Percentiles rank a stretch among this genome's conserved stretches.
These are phyloP conservation scores for Scutellaria galericulata DNA, from an alignment of 257 asterid genomes.

Conservation along the genomic window DNA sequence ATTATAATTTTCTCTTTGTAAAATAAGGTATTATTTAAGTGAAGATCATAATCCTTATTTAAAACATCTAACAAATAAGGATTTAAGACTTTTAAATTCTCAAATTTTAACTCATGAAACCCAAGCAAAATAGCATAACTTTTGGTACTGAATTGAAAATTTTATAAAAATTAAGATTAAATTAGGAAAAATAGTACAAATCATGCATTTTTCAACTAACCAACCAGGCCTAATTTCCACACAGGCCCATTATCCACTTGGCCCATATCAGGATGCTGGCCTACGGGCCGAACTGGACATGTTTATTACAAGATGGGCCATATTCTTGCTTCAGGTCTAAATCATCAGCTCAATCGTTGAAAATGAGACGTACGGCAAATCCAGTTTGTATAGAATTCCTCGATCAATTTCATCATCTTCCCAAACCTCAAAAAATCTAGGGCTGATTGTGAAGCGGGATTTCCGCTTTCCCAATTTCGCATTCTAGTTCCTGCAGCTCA, in stretches of 20 bases:
- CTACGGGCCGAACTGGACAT: slow-evolving; percentile 3
- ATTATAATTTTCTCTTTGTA: no score
- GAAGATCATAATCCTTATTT: no score
- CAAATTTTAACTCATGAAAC: no score
- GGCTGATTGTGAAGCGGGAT: slow-evolving; percentile 35
- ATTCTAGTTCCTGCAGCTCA: slow-evolving; percentile 32
- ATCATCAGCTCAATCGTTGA: slow-evolving; percentile 35
- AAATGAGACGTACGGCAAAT: slow-evolving; percentile 26
- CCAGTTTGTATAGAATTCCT: slow-evolving; percentile 25
- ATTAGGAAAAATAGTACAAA: no score
- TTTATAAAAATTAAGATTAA: no score
- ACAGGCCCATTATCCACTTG: background rate
- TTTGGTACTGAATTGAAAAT: no score
- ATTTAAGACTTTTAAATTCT: no score
- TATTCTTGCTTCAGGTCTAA: slow-evolving; percentile 45
- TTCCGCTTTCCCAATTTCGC: slow-evolving; percentile 29
- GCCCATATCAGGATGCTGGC: slow-evolving; percentile 12
- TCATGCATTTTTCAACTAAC: no score
- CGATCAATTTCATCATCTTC: slow-evolving; percentile 35
- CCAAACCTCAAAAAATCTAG: slow-evolving; percentile 41
- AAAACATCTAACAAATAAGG: no score
- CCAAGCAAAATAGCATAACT: no score
- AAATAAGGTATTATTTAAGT: no score
- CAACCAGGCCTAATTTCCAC: background rate
- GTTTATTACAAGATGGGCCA: slow-evolving; percentile 23